phyloP scores from a whole-genome alignment of 768 basidiomycete species.

The Podaxis pistillaris region DNA sequence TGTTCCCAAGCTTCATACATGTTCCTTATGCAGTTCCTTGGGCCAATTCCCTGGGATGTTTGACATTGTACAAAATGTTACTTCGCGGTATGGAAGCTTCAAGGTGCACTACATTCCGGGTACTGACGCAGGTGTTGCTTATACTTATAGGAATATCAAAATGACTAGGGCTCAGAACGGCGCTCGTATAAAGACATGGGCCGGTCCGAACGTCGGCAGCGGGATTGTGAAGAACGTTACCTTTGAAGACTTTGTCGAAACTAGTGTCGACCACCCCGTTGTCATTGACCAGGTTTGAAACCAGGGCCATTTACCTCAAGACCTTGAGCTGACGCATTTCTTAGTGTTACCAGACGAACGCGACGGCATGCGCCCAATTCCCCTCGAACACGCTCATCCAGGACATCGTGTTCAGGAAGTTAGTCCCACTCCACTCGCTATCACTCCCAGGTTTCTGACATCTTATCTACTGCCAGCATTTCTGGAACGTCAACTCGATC shows the following conservation, averaged over 20 bases:
- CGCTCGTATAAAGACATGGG: conserved; percentile 68
- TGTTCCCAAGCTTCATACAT: neutral
- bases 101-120: neutral
- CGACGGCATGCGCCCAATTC: conserved; percentile 48
- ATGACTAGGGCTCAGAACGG: conserved; percentile 67
- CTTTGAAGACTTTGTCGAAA: conserved; percentile 49
- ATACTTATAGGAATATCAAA: conserved; percentile 45
- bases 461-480: conserved; percentile 34
- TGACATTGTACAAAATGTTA: conserved; percentile 63
- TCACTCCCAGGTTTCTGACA: neutral
- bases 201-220: conserved; percentile 55
- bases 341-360: conserved; percentile 49
- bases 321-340: neutral
- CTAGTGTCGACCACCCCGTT: conserved; percentile 57
- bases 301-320: neutral
- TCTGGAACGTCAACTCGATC: conserved; percentile 55
- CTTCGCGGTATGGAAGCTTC: conserved; percentile 37
- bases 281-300: conserved; percentile 50
- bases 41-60: conserved; percentile 52
- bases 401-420: conserved; percentile 57
- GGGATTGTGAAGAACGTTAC: conserved; percentile 59
- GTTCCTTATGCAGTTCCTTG: conserved; percentile 40
- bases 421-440: conserved; percentile 6
- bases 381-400: conserved; percentile 56
- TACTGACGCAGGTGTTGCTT: neutral